phyloP scores from a whole-genome alignment of 2,329 filamentous ascomycete species.

The Colletotrichum gigasporum region DNA sequence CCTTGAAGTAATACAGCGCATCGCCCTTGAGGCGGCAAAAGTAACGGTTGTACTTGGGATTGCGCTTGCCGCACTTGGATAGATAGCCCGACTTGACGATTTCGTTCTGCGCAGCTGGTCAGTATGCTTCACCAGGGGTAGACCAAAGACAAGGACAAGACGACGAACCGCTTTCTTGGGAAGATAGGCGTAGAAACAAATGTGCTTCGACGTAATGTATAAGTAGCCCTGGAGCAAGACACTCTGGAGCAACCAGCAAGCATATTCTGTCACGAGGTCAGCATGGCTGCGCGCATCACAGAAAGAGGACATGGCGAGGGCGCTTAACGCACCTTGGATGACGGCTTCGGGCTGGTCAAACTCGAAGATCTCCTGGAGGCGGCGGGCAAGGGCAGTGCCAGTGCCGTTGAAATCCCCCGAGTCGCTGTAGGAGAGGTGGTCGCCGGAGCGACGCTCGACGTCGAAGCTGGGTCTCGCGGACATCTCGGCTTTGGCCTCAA shows the following conservation, averaged over 20 bases:
- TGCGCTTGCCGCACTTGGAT: slow-evolving; percentile 87
- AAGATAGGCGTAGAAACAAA: slow-evolving; percentile 98
- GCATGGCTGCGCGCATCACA: slow-evolving; percentile 13
- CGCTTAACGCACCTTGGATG: slow-evolving; percentile 69
- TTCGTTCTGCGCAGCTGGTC: slow-evolving; percentile 60
- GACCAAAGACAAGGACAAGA: slow-evolving; percentile 10
- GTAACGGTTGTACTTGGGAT: slow-evolving; percentile 87
- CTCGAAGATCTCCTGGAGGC: slow-evolving; percentile 85
- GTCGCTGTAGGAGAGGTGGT: slow-evolving; percentile 42
- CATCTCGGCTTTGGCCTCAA: slow-evolving; percentile 76
- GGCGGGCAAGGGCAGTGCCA: slow-evolving; percentile 71
- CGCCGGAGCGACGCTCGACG: slow-evolving; percentile 55
- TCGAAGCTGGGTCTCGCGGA: slow-evolving; percentile 67
- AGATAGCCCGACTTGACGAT: slow-evolving; percentile 89
- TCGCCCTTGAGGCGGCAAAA: slow-evolving; percentile 96
- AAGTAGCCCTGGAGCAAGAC: slow-evolving; percentile 93
- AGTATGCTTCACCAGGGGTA: not conserved
- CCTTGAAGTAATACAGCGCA: slow-evolving; percentile 88
- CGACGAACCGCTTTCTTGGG: slow-evolving; percentile 83
- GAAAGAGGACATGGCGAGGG: not conserved
- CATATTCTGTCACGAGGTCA: slow-evolving; percentile 72
- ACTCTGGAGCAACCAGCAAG: slow-evolving; percentile 92
- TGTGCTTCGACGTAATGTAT: slow-evolving; percentile 92
- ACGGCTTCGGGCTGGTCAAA: slow-evolving; percentile 87
- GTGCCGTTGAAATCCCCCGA: slow-evolving; percentile 55